These are phyloP conservation scores for Nemania sp. DNA, from an alignment of 2,329 filamentous ascomycete genomes.

Conservation along the genomic window DNA sequence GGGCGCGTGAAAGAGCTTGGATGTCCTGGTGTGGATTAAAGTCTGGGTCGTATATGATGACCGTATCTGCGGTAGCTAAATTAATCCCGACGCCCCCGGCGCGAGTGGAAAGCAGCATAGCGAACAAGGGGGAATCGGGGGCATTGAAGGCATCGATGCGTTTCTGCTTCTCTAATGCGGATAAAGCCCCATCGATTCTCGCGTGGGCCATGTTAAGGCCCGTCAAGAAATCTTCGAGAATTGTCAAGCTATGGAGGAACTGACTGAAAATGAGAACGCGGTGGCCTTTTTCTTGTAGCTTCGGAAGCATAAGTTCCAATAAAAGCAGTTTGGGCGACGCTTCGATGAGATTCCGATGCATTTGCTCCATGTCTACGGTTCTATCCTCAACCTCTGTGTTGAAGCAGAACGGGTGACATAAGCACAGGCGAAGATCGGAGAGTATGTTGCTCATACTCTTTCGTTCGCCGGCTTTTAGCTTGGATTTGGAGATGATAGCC, in stretches of 20 bases:
- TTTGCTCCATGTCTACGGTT: constrained; percentile 58
- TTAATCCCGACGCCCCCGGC: constrained; percentile 98
- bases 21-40: constrained; percentile 99
- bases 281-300: constrained; percentile 82
- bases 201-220: constrained; percentile 74
- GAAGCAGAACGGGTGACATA: constrained; percentile 97
- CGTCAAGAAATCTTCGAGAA: constrained; percentile 88
- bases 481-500: constrained; percentile 75
- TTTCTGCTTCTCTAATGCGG: constrained; percentile 86
- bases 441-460: constrained; percentile 91
- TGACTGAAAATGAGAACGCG: constrained; percentile 95
- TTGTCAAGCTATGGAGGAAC: constrained; percentile 84
- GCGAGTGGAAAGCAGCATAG: constrained; percentile 89
- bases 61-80: constrained; percentile 92
- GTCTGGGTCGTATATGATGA: constrained; percentile 95
- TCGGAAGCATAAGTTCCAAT: constrained; percentile 83
- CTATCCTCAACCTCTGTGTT: constrained; percentile 87
- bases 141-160: constrained; percentile 94
- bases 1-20: constrained; percentile 90
- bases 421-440: constrained; percentile 90
- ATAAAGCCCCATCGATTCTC: constrained; percentile 84
- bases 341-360: constrained; percentile 83
- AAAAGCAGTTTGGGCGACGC: constrained; percentile 89
- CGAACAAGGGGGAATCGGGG: constrained; percentile 79
- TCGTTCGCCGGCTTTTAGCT: constrained; percentile 71